Evolutionary conservation across 441 rosid species (phyloP).

Genomic region (Erysimum cheiri): DNA sequence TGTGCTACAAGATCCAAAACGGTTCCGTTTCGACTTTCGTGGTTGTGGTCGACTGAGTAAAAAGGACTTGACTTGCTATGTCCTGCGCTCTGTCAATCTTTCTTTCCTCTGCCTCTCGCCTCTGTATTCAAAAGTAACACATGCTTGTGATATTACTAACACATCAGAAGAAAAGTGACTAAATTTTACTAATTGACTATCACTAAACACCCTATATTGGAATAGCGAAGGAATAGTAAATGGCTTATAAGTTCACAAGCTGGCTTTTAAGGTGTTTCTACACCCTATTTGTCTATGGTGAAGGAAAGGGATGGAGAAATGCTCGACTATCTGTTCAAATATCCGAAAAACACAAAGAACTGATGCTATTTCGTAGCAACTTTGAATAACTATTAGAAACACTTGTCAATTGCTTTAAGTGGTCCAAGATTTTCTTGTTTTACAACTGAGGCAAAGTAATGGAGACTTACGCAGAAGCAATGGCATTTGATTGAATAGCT

Average conservation of each 20-base stretch:
- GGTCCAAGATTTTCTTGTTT: background rate
- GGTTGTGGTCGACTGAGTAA: background rate
- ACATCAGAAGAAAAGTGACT: background rate
- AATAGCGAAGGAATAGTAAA: background rate
- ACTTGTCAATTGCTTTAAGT: conserved; percentile 13
- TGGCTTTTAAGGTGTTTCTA: background rate
- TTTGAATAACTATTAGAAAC: background rate
- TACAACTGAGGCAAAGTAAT: conserved; percentile 5
- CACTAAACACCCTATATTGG: background rate
- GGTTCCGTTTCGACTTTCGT: conserved; percentile 9
- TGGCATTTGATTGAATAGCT: background rate
- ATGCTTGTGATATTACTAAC: no score
- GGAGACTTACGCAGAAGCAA: conserved; percentile 10
- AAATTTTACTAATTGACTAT: background rate
- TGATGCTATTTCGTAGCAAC: background rate
- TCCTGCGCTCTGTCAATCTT: conserved; percentile 6
- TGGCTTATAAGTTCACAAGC: conserved; percentile 1
- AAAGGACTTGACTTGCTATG: conserved; percentile 8
- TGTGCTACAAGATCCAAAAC: conserved; percentile 1
- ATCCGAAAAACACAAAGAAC: conserved; percentile 5
- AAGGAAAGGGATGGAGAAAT: background rate
- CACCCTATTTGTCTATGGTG: no score
- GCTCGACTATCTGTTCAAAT: background rate
- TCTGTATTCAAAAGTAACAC: conserved; percentile 14
- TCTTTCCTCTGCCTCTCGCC: conserved; percentile 7